Conservation (phyloP, 305 asterid genomes). For the Stenogyne calaminthoides region DNA sequence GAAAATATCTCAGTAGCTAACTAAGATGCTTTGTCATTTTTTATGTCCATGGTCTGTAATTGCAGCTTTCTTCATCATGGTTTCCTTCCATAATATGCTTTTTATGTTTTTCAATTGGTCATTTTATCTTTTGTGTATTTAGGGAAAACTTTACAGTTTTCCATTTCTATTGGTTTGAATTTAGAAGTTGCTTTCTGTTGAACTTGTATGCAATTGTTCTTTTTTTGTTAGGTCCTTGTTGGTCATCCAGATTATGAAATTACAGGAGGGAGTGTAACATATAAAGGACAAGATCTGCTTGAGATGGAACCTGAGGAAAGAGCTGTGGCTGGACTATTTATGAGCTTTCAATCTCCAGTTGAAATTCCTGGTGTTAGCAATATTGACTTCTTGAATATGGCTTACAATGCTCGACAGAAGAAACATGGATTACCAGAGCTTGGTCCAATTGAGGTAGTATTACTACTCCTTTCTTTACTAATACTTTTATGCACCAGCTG, state of each 20-base stretch:
- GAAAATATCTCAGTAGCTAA: background rate
- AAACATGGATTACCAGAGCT: conserved; percentile 86
- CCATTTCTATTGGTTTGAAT: conserved; percentile 1
- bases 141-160: too few relatives aligned
- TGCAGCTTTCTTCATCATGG: conserved; percentile 14
- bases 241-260: conserved; percentile 99
- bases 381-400: conserved; percentile 93
- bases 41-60: background rate
- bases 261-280: conserved; percentile 74
- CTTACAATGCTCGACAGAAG: conserved; percentile 83
- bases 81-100: background rate
- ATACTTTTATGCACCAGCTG: too few relatives aligned
- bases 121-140: background rate
- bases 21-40: background rate
- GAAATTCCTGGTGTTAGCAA: conserved; percentile 98
- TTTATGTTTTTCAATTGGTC: background rate
- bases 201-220: conserved; percentile 29
- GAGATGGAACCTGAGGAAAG: conserved; percentile 98
- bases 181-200: conserved; percentile 20
- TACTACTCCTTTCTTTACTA: background rate
- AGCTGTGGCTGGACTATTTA: conserved; percentile 86
- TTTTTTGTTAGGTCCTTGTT: conserved; percentile 80
- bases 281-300: conserved; percentile 83
- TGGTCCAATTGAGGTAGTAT: conserved; percentile 90
- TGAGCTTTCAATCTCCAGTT: conserved; percentile 97